Evolutionary conservation across 2,329 filamentous ascomycete genomes (phyloP).

Genomic region (Colletotrichum cordylinicola): DNA sequence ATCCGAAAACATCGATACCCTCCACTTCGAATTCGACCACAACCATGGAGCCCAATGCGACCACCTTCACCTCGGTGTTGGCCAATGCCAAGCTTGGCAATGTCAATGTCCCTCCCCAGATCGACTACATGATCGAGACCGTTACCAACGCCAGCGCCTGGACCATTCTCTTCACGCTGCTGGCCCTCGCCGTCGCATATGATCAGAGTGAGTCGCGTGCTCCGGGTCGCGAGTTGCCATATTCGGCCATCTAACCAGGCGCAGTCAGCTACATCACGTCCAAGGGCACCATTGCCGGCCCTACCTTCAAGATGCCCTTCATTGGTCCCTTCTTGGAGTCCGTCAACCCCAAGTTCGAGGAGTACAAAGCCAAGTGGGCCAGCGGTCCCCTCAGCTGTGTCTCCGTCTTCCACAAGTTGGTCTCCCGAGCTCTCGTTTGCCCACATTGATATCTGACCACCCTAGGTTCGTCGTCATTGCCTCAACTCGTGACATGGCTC

Average conservation of each 20-base stretch:
- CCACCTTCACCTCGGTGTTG: slow-evolving; percentile 73
- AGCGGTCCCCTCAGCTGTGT: slow-evolving; percentile 95
- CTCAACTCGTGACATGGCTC: slow-evolving; percentile 90
- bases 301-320: slow-evolving; percentile 79
- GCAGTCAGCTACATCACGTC: slow-evolving; percentile 76
- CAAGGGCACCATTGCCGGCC: slow-evolving; percentile 79
- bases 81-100: slow-evolving; percentile 62
- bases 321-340: slow-evolving; percentile 97
- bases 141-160: slow-evolving; percentile 59
- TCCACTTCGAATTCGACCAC: background rate
- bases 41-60: slow-evolving; percentile 64
- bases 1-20: background rate
- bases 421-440: background rate
- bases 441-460: slow-evolving; percentile 3
- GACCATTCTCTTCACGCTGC: slow-evolving; percentile 71
- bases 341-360: slow-evolving; percentile 87
- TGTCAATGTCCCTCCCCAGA: slow-evolving; percentile 57
- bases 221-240: background rate
- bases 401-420: slow-evolving; percentile 93
- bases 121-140: slow-evolving; percentile 61
- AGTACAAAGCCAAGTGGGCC: slow-evolving; percentile 91
- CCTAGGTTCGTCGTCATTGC: slow-evolving; percentile 94
- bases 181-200: slow-evolving; percentile 78
- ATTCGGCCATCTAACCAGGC: background rate
- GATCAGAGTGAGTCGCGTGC: slow-evolving; percentile 77